Evolutionary conservation across 2,329 filamentous ascomycete genomes (phyloP).

Genomic region (Exophiala viscosa): DNA sequence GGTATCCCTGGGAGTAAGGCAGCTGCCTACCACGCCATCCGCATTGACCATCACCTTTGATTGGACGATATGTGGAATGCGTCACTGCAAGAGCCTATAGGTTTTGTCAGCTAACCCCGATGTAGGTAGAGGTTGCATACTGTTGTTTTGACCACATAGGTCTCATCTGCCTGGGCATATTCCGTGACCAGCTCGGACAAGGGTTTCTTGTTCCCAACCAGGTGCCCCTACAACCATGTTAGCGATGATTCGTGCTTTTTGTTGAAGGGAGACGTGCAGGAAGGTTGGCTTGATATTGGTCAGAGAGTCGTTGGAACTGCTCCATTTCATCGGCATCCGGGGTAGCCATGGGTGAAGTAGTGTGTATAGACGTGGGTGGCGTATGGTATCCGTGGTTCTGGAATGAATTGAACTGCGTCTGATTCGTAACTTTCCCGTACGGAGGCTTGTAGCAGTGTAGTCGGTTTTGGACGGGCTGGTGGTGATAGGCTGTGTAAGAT

Average conservation of each 20-base stretch:
- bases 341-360: conserved; percentile 36
- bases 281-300: conserved; percentile 56
- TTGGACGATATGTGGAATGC: conserved; percentile 81
- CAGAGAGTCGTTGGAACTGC: conserved; percentile 60
- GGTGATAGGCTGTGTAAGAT: conserved; percentile 17
- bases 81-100: conserved; percentile 71
- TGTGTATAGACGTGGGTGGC: conserved; percentile 24
- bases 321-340: conserved; percentile 54
- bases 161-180: conserved; percentile 81
- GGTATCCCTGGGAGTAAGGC: conserved; percentile 15
- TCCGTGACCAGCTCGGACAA: conserved; percentile 75
- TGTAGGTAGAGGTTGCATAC: conserved; percentile 45
- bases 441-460: conserved; percentile 31
- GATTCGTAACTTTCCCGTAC: conserved; percentile 29
- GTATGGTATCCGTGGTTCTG: conserved; percentile 26
- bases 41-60: conserved; percentile 92
- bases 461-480: conserved; percentile 34
- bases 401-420: conserved; percentile 25
- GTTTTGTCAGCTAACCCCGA: conserved; percentile 19
- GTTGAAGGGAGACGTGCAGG: conserved; percentile 42
- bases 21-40: conserved; percentile 86
- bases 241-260: not conserved
- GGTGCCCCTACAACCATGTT: conserved; percentile 61
- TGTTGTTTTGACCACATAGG: conserved; percentile 81
- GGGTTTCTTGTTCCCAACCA: conserved; percentile 70